Base-by-base conservation (phyloP, 305 asterid genomes). In the Euphrasia arctica region DNA sequence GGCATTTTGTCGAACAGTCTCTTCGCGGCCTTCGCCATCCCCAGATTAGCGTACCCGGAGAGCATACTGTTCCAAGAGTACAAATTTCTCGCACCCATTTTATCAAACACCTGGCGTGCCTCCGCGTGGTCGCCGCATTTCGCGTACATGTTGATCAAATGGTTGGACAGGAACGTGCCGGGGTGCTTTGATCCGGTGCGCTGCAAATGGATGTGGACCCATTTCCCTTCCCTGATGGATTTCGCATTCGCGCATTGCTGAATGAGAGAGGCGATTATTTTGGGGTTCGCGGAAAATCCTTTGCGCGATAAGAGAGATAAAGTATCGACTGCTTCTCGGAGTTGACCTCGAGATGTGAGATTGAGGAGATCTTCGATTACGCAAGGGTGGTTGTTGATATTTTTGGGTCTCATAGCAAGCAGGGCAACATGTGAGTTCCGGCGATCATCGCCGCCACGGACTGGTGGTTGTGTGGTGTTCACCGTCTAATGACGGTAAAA, bases 11-110 rank as follows among this genome's bases (percentile, higher is more conserved):
- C 87, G 62, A 90, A 90, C 72, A 90, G 55, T 28, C 76, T 76
- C 62, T 70, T 70, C 10, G 92, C 97, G 66, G 89, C 85, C 77
- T 75, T 74, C 42, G 62, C 69, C 89, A 84, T 81, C 69, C 90
- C 88, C 64, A 74, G 63, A 64, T 80, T 79, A 0, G 88, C 85
- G 68, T 87, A 90, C 29, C 96, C 92, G 43, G 90, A 72, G 1
- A 90, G 87, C 97, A 87, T 88, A 70, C 69, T 79, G 71, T 90
- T 90, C 97, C 97, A 90, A 22, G 95, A 87, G 61, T 83, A 90
- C 85, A 90, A 72, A 78, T 85, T 87, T 75, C 79, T 81, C 4
- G 3, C 65, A 4, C 68, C 54, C 96, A 85, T 81, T 85, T 79
- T 80, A 67, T 88, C 95, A 14, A 90, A 87, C 82, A 90, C 73